These are phyloP conservation scores for Rubus idaeus DNA, from an alignment of 306 rosid genomes.

Conservation along the genomic window DNA sequence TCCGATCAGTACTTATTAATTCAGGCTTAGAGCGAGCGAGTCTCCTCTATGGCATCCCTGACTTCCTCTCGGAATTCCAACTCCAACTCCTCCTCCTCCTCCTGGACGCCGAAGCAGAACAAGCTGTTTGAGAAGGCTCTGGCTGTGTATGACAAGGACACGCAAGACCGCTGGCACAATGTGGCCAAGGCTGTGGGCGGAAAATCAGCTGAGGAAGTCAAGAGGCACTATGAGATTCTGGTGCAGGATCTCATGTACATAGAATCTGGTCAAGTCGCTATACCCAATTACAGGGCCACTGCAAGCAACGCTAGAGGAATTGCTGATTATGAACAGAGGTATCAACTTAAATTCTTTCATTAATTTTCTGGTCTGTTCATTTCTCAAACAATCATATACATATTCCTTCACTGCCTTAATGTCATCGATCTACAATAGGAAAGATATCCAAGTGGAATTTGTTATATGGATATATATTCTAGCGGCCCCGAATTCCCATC, in stretches of 20 bases:
- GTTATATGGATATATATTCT: background rate
- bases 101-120: conserved; percentile 85
- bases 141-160: conserved; percentile 73
- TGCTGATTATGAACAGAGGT: conserved; percentile 51
- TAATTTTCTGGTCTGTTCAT: background rate
- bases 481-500: background rate
- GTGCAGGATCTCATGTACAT: conserved; percentile 70
- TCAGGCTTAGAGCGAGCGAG: background rate
- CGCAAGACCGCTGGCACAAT: conserved; percentile 81
- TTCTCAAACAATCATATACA: background rate
- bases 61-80: conserved; percentile 23
- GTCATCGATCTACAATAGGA: background rate
- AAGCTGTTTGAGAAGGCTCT: conserved; percentile 83
- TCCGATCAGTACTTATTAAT: too few species aligned
- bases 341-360: background rate
- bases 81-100: conserved; percentile 42
- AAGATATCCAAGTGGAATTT: background rate
- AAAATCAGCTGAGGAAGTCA: conserved; percentile 68
- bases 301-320: conserved; percentile 35
- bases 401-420: background rate
- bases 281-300: conserved; percentile 58
- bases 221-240: conserved; percentile 73
- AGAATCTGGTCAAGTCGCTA: conserved; percentile 68
- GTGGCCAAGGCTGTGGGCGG: conserved; percentile 90
- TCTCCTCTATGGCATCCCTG: conserved; percentile 43